These are phyloP conservation scores for Phytophthora multivora DNA, from an alignment of 352 stramenopile genomes.

Conservation along the genomic window DNA sequence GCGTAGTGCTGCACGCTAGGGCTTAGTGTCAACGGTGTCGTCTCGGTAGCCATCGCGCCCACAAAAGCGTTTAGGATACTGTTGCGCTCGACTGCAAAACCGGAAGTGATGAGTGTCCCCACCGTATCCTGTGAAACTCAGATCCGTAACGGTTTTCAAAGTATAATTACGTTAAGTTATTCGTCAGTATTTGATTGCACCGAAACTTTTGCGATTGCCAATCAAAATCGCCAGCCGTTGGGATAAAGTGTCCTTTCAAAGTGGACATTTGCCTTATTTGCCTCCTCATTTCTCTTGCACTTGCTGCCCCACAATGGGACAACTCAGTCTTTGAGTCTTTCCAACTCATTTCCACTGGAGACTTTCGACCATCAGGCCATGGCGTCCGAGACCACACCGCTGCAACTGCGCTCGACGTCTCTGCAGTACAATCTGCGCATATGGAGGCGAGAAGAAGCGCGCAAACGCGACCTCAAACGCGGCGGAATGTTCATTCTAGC, in stretches of 20 bases:
- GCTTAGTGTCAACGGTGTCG: constrained; percentile 27
- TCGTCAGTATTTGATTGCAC: constrained; percentile 12
- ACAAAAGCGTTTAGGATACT: not conserved
- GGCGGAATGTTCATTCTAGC: constrained; percentile 31
- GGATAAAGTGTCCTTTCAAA: constrained; percentile 14
- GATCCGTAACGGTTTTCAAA: constrained; percentile 22
- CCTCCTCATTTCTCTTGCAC: constrained; percentile 16
- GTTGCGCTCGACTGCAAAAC: constrained; percentile 8
- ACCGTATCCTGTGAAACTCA: constrained; percentile 3
- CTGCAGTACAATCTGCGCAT: constrained; percentile 35
- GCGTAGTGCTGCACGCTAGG: constrained; percentile 25
- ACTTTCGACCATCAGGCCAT: constrained; percentile 1
- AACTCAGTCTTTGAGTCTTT: constrained; percentile 16
- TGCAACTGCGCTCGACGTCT: constrained; percentile 26
- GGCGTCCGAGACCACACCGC: constrained; percentile 30
- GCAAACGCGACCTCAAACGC: constrained; percentile 28
- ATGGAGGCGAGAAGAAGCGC: constrained; percentile 30
- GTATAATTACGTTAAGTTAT: constrained; percentile 3
- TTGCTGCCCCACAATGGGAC: constrained; percentile 23
- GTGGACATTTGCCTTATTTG: constrained; percentile 8
- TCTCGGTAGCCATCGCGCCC: constrained; percentile 26
- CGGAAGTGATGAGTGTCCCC: constrained; percentile 24
- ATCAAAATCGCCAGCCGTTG: constrained; percentile 21
- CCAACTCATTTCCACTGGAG: constrained; percentile 19
- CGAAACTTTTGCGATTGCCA: constrained; percentile 22